Percentiles rank a stretch among this genome's conserved stretches.
phyloP scores from a whole-genome alignment of 768 basidiomycete species.

The Termitomyces heimii region DNA sequence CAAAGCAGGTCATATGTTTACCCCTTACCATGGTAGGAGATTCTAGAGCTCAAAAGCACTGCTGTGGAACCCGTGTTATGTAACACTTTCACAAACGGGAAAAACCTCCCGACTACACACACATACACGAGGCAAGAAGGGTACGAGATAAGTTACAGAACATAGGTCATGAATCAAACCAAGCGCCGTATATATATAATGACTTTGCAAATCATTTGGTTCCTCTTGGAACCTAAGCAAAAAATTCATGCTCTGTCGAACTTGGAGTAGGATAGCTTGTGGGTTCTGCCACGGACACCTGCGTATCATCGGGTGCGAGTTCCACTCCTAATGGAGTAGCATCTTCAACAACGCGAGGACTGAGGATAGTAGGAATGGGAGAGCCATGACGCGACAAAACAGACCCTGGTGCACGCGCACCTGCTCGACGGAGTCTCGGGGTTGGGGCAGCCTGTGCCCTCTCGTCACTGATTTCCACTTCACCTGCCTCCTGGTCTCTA shows the following conservation, averaged over 20 bases:
- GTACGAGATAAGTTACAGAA: constrained; percentile 1
- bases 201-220: constrained; percentile 7
- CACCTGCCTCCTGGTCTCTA: constrained; percentile 11
- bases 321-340: neutral
- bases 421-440: constrained; percentile 63
- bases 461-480: constrained; percentile 29
- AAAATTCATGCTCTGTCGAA: constrained; percentile 35
- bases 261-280: constrained; percentile 46
- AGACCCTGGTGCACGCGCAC: constrained; percentile 59
- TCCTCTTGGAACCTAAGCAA: constrained; percentile 18
- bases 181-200: constrained; percentile 11
- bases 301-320: constrained; percentile 4
- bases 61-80: neutral
- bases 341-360: neutral
- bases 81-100: neutral
- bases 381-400: constrained; percentile 44
- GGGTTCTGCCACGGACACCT: constrained; percentile 19
- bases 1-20: neutral
- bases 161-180: constrained; percentile 8
- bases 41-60: neutral
- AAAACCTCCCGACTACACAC: neutral
- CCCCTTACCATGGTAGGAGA: too few species aligned
- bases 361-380: constrained; percentile 19
- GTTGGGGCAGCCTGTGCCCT: constrained; percentile 17
- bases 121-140: constrained; percentile 1